Evolutionary conservation across 768 basidiomycete species (phyloP).

Genomic region (Trametes cubensis): DNA sequence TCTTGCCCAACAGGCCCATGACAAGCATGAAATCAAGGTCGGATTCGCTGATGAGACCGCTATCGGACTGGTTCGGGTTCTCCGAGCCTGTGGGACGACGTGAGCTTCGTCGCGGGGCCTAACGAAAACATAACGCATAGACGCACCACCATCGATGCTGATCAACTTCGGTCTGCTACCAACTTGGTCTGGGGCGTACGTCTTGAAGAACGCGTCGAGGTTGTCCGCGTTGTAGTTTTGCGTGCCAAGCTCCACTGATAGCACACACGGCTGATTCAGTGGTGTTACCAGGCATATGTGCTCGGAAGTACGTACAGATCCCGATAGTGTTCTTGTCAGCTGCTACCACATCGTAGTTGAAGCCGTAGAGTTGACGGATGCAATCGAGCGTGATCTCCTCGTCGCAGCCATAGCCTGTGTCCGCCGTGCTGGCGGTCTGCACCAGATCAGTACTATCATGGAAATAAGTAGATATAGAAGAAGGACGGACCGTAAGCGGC

Average conservation of each 20-base stretch:
- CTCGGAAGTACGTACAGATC: conserved; percentile 28
- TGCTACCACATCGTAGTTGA: conserved; percentile 26
- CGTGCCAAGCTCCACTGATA: conserved; percentile 44
- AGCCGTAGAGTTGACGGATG: conserved; percentile 35
- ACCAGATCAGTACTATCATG: no score
- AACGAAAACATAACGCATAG: neutral
- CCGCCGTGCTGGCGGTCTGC: no score
- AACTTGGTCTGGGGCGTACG: conserved; percentile 42
- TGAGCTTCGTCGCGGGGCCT: neutral
- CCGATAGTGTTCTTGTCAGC: conserved; percentile 32
- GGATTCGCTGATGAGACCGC: conserved; percentile 60
- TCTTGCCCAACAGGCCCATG: conserved; percentile 44
- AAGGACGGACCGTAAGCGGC: no score
- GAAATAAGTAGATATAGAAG: no score
- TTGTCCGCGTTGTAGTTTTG: conserved; percentile 45
- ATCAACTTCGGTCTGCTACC: conserved; percentile 41
- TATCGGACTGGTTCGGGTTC: conserved; percentile 37
- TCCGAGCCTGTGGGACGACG: neutral
- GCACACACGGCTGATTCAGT: neutral
- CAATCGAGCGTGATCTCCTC: conserved; percentile 33
- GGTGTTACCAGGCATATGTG: neutral
- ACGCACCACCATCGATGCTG: conserved; percentile 39
- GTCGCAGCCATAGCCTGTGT: conserved; percentile 19
- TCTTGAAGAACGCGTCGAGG: conserved; percentile 44
- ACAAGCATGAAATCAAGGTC: conserved; percentile 72